A percentile compares a stretch with the other conserved stretches of the same genome.
phyloP scores from a whole-genome alignment of 1,284 basidiomycete genomes.

The Puccinia horiana region DNA sequence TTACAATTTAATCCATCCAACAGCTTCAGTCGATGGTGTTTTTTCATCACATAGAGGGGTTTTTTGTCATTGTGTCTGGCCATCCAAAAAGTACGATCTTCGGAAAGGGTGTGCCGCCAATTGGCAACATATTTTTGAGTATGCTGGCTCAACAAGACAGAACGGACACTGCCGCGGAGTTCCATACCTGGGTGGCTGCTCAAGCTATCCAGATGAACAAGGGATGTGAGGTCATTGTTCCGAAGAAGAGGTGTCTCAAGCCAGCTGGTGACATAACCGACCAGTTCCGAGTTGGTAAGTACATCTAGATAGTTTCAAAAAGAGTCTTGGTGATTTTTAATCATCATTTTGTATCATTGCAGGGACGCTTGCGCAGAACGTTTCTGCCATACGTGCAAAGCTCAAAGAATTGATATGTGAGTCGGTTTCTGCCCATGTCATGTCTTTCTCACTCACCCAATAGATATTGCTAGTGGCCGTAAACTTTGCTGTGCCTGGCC shows the following conservation, averaged over 20 bases:
- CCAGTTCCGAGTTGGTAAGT: background rate
- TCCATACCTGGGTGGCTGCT: background rate
- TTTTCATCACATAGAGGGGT: background rate
- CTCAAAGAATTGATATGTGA: background rate
- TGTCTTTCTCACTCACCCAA: too few species aligned
- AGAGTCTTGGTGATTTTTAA: too few species aligned
- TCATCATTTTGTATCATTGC: too few species aligned
- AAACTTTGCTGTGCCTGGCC: too few species aligned
- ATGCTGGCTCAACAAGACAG: background rate
- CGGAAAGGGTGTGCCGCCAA: background rate
- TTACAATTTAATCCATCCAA: too few species aligned
- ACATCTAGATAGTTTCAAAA: background rate
- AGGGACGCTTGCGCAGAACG: background rate
- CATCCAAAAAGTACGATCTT: background rate
- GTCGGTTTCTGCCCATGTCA: too few species aligned
- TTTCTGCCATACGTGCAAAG: background rate
- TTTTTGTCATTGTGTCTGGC: background rate
- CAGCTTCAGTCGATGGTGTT: background rate
- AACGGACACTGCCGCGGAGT: background rate
- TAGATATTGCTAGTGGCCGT: too few species aligned
- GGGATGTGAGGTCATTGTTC: background rate
- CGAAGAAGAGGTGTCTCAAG: background rate
- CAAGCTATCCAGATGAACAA: background rate
- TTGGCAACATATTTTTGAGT: background rate
- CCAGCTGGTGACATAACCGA: background rate